phyloP scores from a whole-genome alignment of 2,329 filamentous ascomycete genomes.

The Microascus cirrosus region DNA sequence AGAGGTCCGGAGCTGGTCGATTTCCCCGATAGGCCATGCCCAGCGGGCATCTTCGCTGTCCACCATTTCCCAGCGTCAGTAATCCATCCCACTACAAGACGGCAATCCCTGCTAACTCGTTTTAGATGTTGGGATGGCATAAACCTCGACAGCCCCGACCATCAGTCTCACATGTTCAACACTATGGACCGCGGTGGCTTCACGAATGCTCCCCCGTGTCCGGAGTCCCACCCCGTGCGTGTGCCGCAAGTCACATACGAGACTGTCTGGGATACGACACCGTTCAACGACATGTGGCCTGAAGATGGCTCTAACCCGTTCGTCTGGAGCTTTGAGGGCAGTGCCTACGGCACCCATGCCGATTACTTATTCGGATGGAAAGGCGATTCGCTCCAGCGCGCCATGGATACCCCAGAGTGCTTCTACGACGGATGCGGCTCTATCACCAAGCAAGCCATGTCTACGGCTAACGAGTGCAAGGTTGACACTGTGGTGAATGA shows the following conservation, averaged over 20 bases:
- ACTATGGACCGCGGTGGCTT: constrained; percentile 12
- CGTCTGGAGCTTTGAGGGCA: constrained; percentile 16
- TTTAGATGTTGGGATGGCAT: constrained; percentile 48
- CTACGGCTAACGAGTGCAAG: constrained; percentile 1
- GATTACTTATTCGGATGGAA: constrained; percentile 27
- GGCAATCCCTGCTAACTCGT: constrained; percentile 12
- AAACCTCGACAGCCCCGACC: constrained; percentile 40
- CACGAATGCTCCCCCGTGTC: constrained; percentile 18
- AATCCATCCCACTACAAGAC: constrained; percentile 25
- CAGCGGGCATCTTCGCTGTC: constrained; percentile 42
- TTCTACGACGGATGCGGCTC: constrained; percentile 43
- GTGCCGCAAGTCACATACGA: constrained; percentile 28
- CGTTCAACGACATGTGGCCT: constrained; percentile 19
- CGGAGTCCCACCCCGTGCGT: constrained; percentile 22
- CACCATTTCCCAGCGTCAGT: constrained; percentile 35
- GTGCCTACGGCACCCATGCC: constrained; percentile 23
- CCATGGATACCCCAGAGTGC: constrained; percentile 20
- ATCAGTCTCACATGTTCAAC: constrained; percentile 39
- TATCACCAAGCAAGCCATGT: not conserved
- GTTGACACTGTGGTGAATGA: constrained; percentile 31
- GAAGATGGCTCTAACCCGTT: constrained; percentile 13
- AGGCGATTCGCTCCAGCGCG: constrained; percentile 18
- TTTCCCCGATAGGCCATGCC: constrained; percentile 29
- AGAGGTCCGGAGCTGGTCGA: constrained; percentile 31
- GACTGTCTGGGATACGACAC: constrained; percentile 25